These are phyloP conservation scores for Hypoxylon cercidicola DNA, from an alignment of 495 filamentous ascomycete genomes.

Conservation along the genomic window DNA sequence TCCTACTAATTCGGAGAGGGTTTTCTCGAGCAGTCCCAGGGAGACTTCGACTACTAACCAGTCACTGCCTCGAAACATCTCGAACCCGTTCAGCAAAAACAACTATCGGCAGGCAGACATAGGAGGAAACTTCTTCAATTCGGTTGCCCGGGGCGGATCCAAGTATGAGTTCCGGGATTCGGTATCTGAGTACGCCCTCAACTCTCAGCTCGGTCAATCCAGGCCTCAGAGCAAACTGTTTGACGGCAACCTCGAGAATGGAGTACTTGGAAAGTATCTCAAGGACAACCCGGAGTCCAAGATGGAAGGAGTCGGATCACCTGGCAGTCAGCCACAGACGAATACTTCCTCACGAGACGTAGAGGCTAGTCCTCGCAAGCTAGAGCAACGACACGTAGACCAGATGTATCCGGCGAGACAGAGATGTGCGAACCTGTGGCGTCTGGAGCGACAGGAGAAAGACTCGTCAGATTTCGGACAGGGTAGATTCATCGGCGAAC, in stretches of 20 bases:
- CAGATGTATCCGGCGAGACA: no score
- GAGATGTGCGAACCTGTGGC: not conserved
- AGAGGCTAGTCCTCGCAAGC: no score
- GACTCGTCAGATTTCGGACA: not conserved
- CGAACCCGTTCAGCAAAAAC: slow-evolving; percentile 37
- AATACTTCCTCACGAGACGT: no score
- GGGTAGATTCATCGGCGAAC: not conserved
- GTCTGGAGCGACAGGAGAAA: not conserved
- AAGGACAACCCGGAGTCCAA: no score
- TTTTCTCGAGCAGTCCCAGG: no score
- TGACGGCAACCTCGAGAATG: no score
- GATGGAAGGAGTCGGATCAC: no score
- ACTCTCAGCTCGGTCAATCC: not conserved
- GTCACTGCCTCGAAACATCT: slow-evolving; percentile 35
- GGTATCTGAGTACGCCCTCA: slow-evolving; percentile 19
- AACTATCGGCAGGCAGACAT: slow-evolving; percentile 20
- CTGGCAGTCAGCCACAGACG: no score
- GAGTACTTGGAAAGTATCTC: no score
- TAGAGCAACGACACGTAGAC: no score
- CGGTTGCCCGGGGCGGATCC: slow-evolving; percentile 20
- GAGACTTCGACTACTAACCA: slow-evolving; percentile 34
- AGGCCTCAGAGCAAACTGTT: no score
- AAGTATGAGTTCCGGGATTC: slow-evolving; percentile 44
- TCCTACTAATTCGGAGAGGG: slow-evolving; percentile 30
- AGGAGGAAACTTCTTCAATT: slow-evolving; percentile 13